These are phyloP conservation scores for Alternaria postmessia DNA, from an alignment of 2,329 filamentous ascomycete species.

Conservation along the genomic window DNA sequence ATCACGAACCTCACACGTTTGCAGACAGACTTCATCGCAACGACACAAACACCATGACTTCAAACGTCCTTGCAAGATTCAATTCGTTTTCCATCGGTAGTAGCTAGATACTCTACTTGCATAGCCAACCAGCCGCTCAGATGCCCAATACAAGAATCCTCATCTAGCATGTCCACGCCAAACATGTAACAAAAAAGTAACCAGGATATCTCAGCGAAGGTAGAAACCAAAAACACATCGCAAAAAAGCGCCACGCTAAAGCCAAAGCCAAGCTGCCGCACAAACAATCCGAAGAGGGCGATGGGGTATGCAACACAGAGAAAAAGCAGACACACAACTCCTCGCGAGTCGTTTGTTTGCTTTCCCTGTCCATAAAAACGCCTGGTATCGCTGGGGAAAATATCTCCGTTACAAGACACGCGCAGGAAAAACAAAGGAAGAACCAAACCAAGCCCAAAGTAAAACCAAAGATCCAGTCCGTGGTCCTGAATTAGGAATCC, in stretches of 20 bases:
- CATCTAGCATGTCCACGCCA: neutral
- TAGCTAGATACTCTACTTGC: neutral
- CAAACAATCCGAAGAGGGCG: slow-evolving; percentile 11
- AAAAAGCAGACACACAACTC: slow-evolving; percentile 1
- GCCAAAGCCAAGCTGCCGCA: slow-evolving; percentile 4
- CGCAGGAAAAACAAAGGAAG: neutral
- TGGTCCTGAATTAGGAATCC: slow-evolving; percentile 37
- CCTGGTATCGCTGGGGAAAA: slow-evolving; percentile 1
- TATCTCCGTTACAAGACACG: slow-evolving; percentile 11
- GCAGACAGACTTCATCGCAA: neutral
- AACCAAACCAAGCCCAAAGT: slow-evolving; percentile 1
- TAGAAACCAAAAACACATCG: neutral
- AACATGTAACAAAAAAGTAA: slow-evolving; percentile 1
- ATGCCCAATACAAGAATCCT: neutral
- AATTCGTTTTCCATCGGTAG: neutral
- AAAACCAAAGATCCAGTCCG: slow-evolving; percentile 38
- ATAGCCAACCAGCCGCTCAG: neutral
- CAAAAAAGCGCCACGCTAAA: neutral
- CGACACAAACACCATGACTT: neutral
- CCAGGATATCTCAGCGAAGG: slow-evolving; percentile 18
- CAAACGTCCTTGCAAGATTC: neutral
- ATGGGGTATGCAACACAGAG: slow-evolving; percentile 29
- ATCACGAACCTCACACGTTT: slow-evolving; percentile 1
- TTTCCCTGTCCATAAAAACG: neutral
- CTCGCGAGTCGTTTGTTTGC: neutral